Evolutionary conservation across 768 basidiomycete genomes (phyloP).

Genomic region (Gymnopilus junonius): DNA sequence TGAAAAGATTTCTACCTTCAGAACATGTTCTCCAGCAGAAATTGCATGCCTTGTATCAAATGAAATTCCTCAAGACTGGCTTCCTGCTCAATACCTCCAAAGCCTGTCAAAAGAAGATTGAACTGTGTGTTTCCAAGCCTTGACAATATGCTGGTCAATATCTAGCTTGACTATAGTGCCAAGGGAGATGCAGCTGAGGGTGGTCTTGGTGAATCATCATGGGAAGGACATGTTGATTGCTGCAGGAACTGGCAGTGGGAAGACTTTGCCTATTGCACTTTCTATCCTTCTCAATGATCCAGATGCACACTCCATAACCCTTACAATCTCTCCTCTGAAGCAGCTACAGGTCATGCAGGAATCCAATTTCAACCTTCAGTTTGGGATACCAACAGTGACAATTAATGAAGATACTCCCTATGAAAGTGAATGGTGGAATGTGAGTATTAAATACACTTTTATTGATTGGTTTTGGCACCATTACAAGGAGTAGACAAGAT

Average conservation of each 20-base stretch:
- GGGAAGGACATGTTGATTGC: conserved; percentile 23
- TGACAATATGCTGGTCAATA: background rate
- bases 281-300: conserved; percentile 22
- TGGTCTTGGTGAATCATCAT: conserved; percentile 18
- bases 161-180: background rate
- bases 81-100: background rate
- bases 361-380: conserved; percentile 13
- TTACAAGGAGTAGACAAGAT: too few species aligned
- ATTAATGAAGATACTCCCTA: conserved; percentile 28
- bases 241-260: conserved; percentile 33
- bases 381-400: conserved; percentile 15
- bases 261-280: conserved; percentile 32
- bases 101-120: background rate
- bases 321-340: background rate
- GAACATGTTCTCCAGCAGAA: background rate
- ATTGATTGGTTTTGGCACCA: too few species aligned
- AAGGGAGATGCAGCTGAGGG: conserved; percentile 23
- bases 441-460: conserved; percentile 5
- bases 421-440: conserved; percentile 19
- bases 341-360: background rate
- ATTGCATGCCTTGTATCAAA: background rate
- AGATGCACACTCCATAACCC: background rate
- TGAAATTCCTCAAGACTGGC: background rate
- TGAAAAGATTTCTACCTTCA: background rate
- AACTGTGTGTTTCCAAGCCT: background rate